A percentile compares a stretch with the other conserved stretches of the same genome.
Conservation (phyloP, 257 asterid genomes). For the Solanum rostratum region DNA sequence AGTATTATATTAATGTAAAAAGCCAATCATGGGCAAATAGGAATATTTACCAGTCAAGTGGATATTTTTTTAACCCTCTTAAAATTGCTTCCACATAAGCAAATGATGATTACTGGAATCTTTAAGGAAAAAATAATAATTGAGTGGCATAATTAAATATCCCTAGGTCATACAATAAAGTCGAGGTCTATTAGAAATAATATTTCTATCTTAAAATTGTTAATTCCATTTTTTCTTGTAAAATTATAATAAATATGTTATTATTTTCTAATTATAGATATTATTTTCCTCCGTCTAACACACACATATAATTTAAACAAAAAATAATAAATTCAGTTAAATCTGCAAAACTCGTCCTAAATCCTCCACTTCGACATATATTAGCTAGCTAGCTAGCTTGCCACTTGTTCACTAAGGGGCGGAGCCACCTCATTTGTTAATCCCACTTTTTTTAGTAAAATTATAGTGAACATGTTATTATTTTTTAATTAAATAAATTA, state of each 20-base stretch:
- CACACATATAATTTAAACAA: accelerated
- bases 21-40: neutral
- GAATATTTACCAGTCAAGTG: neutral
- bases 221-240: too few species aligned
- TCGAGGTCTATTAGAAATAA: neutral
- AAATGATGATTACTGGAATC: neutral
- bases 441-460: too few species aligned
- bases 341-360: accelerated
- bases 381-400: neutral
- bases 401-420: neutral
- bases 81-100: neutral
- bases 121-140: neutral
- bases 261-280: neutral
- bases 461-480: neutral
- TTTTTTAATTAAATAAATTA: neutral
- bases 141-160: neutral
- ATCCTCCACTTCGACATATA: neutral
- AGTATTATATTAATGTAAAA: neutral
- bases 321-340: neutral
- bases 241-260: neutral
- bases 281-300: accelerated
- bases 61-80: neutral
- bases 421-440: too few species aligned
- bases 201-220: neutral
- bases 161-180: neutral